Evolutionary conservation across 495 filamentous ascomycete genomes (phyloP), one percentile per base, ranked within the genome.

Genomic region (Xylaria nigripes): DNA sequence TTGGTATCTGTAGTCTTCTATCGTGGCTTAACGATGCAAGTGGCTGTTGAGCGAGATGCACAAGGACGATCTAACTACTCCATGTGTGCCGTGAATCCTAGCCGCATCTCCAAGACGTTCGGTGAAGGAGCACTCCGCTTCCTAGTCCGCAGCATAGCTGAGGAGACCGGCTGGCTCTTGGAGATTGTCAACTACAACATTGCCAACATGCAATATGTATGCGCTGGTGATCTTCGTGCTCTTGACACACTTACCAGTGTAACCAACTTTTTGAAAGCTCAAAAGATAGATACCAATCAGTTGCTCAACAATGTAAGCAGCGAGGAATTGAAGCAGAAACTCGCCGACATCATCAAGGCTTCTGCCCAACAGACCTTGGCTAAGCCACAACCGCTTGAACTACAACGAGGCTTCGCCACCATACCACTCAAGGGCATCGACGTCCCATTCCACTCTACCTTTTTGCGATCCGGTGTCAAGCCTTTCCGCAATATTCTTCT

Each of bases 141-240:
- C 63, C 87, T 97, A 19, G 90, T 96, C 44, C 88, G 86, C 73
- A 92, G 86, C 72, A 89, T 98, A 50, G 77, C 90, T 6, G 90
- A 95, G 65, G 84, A 86, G 67, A 97, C 94, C 5, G 85, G 83
- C 52, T 97, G 93, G 93, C 79, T 98, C 6, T 72, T 98, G 50
- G 93, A 98, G 71, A 96, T 98, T 69, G 93, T 98, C 80, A 98
- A 98, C 72, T 93, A 89, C 79, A 98, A 98, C 73, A 89, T 98
- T 59, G 86, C 90, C 63, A 96, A 98, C 75, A 86, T 89, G 87
- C 93, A 98, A 69, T 98, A 98, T 67, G 93, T 98, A 58, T 94
- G 89, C 63, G 93, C 93, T 62, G 93, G 93, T 70, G 93, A 98
- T 73, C 83, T 97, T 55, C 89, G 93, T 30, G 94, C 94, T 13